A percentile compares a stretch with the other conserved stretches of the same genome.
Conservation (phyloP, 768 basidiomycete species). For the Auriculariales sp. region DNA sequence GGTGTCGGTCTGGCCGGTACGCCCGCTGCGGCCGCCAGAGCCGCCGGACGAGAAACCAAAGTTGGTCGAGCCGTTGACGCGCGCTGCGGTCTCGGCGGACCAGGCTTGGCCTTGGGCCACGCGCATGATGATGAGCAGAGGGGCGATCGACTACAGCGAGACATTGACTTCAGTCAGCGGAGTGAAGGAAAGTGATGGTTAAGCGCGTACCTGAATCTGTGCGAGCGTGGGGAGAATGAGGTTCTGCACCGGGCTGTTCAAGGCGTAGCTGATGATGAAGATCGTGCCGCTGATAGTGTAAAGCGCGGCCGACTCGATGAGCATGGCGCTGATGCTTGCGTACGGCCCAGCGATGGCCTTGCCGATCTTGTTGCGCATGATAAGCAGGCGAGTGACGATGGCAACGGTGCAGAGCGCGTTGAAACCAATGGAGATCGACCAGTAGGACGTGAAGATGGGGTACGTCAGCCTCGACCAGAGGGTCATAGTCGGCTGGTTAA, state of each 20-base stretch:
- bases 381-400: conserved; percentile 17
- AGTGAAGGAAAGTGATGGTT: too few species aligned
- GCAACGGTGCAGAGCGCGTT: conserved; percentile 21
- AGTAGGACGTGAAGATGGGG: not conserved
- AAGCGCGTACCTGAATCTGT: conserved; percentile 14
- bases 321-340: conserved; percentile 11
- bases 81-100: not conserved
- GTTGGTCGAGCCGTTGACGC: not conserved
- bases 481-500: not conserved
- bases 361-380: conserved; percentile 11
- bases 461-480: not conserved
- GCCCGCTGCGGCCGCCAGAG: too few species aligned
- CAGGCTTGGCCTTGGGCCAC: conserved; percentile 2
- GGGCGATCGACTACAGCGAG: conserved; percentile 1
- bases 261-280: conserved; percentile 18
- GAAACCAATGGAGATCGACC: conserved; percentile 13
- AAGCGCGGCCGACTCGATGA: conserved; percentile 21
- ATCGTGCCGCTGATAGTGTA: conserved; percentile 15
- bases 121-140: conserved; percentile 4
- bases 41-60: not conserved
- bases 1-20: too few species aligned
- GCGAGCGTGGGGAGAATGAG: conserved; percentile 19
- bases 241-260: conserved; percentile 16
- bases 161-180: too few species aligned
- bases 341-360: not conserved